Conservation (phyloP, 306 rosid species). For the Mimosa bimucronata region DNA sequence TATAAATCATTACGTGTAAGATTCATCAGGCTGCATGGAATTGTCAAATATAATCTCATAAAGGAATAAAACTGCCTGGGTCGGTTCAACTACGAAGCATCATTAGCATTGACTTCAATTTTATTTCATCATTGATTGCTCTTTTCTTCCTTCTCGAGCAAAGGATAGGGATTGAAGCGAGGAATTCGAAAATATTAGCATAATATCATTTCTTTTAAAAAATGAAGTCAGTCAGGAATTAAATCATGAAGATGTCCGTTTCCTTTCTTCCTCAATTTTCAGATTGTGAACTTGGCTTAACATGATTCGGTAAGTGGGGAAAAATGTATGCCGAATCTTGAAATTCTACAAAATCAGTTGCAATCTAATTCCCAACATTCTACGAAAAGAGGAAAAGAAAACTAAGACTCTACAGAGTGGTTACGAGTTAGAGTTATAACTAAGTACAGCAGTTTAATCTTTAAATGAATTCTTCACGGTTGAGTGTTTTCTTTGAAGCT, state of each 20-base stretch:
- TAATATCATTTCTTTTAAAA: neutral
- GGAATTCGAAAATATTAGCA: neutral
- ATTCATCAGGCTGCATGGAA: no score
- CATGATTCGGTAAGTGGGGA: conserved; percentile 21
- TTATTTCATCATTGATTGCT: neutral
- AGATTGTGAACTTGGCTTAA: conserved; percentile 27
- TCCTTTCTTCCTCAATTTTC: conserved; percentile 31
- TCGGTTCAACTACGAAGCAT: neutral
- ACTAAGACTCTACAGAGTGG: conserved; percentile 15
- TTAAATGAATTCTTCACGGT: conserved; percentile 54
- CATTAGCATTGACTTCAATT: neutral
- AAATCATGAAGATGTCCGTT: conserved; percentile 30
- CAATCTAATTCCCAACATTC: conserved; percentile 46
- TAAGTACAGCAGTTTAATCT: conserved; percentile 36
- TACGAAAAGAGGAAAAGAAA: conserved; percentile 6
- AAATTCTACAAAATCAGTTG: conserved; percentile 48
- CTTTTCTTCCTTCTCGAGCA: conserved; percentile 18
- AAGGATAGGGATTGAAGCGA: conserved; percentile 14
- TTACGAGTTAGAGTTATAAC: conserved; percentile 34
- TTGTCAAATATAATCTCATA: neutral
- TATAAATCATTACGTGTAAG: neutral
- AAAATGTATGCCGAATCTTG: conserved; percentile 1
- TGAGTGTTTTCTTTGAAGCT: conserved; percentile 84
- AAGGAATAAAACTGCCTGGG: neutral
- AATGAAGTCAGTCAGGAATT: conserved; percentile 15